These are phyloP conservation scores for Ceratocystis destructans DNA, from an alignment of 2,329 filamentous ascomycete species.

Conservation along the genomic window DNA sequence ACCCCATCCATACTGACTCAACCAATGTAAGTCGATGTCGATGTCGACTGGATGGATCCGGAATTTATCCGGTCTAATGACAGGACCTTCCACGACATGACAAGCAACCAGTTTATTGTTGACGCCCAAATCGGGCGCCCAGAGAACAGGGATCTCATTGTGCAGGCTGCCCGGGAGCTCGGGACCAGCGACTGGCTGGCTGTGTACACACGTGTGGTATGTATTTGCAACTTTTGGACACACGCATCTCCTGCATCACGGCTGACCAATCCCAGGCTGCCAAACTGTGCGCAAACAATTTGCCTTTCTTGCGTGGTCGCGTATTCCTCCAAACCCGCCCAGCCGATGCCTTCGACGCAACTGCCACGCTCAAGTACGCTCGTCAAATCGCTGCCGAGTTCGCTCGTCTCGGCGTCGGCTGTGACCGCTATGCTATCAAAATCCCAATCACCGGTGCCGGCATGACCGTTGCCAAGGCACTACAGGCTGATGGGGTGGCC, in stretches of 20 bases:
- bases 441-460: conserved; percentile 37
- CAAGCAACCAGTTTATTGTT: conserved; percentile 37
- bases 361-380: conserved; percentile 34
- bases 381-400: conserved; percentile 36
- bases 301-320: conserved; percentile 33
- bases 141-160: conserved; percentile 32
- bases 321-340: conserved; percentile 37
- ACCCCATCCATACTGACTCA: not conserved
- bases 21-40: conserved; percentile 32
- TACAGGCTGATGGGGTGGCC: conserved; percentile 32
- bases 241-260: not conserved
- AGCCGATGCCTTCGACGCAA: conserved; percentile 33
- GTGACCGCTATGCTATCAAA: conserved; percentile 38
- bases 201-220: conserved; percentile 34
- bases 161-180: conserved; percentile 31
- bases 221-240: not conserved
- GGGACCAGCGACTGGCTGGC: conserved; percentile 34
- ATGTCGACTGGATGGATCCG: conserved; percentile 40
- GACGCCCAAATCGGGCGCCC: conserved; percentile 33
- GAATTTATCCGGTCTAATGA: conserved; percentile 34
- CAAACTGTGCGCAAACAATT: conserved; percentile 34
- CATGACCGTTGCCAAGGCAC: conserved; percentile 32
- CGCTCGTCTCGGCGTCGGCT: conserved; percentile 30
- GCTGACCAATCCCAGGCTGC: conserved; percentile 27
- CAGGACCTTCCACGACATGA: conserved; percentile 35